These are phyloP conservation scores for Wallemia hederae DNA, from an alignment of 1,284 basidiomycete genomes.

Conservation along the genomic window DNA sequence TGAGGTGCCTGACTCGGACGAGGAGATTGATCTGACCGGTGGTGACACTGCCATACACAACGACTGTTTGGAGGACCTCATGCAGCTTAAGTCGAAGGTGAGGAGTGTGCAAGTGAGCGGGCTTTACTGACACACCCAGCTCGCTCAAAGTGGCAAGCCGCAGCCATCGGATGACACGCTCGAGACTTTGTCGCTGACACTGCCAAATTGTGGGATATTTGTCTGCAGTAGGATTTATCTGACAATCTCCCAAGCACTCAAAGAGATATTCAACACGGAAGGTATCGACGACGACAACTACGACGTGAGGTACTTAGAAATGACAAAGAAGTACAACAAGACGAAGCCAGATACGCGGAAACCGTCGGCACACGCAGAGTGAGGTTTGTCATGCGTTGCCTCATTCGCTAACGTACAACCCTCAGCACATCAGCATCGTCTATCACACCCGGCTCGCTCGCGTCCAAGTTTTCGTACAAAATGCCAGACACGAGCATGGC, in stretches of 20 bases:
- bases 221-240: background rate
- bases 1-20: background rate
- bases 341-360: background rate
- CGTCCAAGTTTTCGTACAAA: background rate
- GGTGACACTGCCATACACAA: background rate
- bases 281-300: background rate
- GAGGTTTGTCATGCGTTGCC: too few species aligned
- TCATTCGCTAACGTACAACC: too few species aligned
- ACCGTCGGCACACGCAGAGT: background rate
- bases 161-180: background rate
- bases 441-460: background rate
- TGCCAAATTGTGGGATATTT: background rate
- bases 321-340: background rate
- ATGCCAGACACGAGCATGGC: background rate
- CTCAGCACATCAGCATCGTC: background rate
- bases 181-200: background rate
- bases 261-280: background rate
- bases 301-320: background rate
- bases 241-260: background rate
- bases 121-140: background rate
- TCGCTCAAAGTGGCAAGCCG: background rate
- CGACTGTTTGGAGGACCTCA: background rate
- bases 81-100: background rate
- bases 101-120: background rate
- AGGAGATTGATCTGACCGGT: background rate